Evolutionary conservation across 2,329 filamentous ascomycete species (phyloP).

Genomic region (Huntiella bhutanensis): DNA sequence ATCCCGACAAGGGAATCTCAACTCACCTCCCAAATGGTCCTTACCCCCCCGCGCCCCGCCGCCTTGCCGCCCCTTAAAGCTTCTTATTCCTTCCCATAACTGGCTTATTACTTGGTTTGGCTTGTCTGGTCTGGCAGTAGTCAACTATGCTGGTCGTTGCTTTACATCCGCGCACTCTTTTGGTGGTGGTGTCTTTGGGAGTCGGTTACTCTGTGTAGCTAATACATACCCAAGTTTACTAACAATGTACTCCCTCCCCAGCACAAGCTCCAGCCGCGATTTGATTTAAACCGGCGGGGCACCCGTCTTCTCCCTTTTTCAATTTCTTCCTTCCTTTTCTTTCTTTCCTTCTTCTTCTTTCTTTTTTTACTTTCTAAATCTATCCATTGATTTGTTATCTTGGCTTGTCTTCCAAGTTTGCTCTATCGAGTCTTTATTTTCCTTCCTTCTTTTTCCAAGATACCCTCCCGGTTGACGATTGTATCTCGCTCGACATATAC

Average conservation of each 20-base stretch:
- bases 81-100: conserved; percentile 8
- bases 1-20: background rate
- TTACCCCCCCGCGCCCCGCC: conserved; percentile 1
- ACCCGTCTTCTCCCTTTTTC: conserved; percentile 5
- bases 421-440: background rate
- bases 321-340: conserved; percentile 6
- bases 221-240: too few species aligned
- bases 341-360: background rate
- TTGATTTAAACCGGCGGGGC: too few species aligned
- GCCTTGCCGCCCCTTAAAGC: conserved; percentile 8
- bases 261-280: too few species aligned
- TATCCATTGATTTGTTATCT: conserved; percentile 2
- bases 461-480: background rate
- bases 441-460: background rate
- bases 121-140: too few species aligned
- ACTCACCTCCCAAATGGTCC: background rate
- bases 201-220: too few species aligned
- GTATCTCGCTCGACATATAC: conserved; percentile 5
- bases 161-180: too few species aligned
- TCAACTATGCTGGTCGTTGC: too few species aligned
- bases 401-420: background rate
- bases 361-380: conserved; percentile 2
- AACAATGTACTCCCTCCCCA: background rate
- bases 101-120: conserved; percentile 2
- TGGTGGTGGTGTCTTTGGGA: too few species aligned